Evolutionary conservation across 129 eudicot species (phyloP), one percentile per base, ranked within the genome.

Genomic region (Tagetes patula): DNA sequence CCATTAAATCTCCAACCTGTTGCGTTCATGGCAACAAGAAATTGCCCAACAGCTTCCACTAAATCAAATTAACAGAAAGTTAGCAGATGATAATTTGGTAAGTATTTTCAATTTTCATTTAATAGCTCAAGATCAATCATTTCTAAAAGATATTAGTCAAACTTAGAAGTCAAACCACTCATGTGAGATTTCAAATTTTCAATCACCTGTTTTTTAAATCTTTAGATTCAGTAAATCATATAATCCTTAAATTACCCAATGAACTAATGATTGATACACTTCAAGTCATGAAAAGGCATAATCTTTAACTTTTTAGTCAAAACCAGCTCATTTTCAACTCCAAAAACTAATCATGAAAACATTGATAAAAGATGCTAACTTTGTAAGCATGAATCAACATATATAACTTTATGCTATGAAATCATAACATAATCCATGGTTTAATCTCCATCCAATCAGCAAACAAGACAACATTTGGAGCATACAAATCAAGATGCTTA

Each of bases 21-120:
- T 77, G 98, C 88, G 13, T 96, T 96, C 96, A 92, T 87, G 7
- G 80, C 80, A 42, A 69, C 77, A 61, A 83, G 83, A 68, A 92
- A 79, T 61, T 79, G 78, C 76, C 61, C 82, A 53, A 92, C 87
- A 78, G 77, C 85, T 69, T 84, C 80, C 84, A 85, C 98, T 92
- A 61, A 41, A 64, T 64, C 11, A 56, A 69, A 64, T 38, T 52
- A 67, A 65, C 8, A 75, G 3, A 55, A n/a, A 72, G 33, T 9
- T 43, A 12, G 10, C 14, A 52, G 0, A 72, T 14, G 48, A 14
- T 46, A 13, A 47, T 71, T 6, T 69, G 63, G 63, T 52, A n/a
- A 70, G 53, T 40, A 56, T 20, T 20, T 20, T 20, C 27, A 20
- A 20, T 41, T 38, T 55, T 3, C 3, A 65, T 13, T 41, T 49